A percentile compares a stretch with the other conserved stretches of the same genome.
These are phyloP conservation scores for Cladosporium sp. DNA, from an alignment of 2,329 filamentous ascomycete genomes.

Conservation along the genomic window DNA sequence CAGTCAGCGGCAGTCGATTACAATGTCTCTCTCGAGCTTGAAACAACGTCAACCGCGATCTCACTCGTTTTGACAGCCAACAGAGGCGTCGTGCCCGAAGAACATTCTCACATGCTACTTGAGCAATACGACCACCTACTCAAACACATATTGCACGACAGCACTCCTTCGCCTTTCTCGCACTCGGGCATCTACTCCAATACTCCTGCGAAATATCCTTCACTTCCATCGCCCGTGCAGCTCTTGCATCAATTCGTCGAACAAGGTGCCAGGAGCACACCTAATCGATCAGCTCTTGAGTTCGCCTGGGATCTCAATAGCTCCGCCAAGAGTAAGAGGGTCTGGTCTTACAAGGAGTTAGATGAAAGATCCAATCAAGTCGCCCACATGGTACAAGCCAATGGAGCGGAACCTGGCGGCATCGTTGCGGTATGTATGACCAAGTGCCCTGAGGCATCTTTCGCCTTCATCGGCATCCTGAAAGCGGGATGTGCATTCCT, in stretches of 20 bases:
- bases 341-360: slow-evolving; percentile 73
- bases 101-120: slow-evolving; percentile 65
- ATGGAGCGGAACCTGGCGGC: slow-evolving; percentile 50
- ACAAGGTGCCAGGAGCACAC: slow-evolving; percentile 50
- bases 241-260: slow-evolving; percentile 80
- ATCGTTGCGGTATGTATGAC: slow-evolving; percentile 77
- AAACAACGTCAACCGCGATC: slow-evolving; percentile 50
- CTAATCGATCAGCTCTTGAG: slow-evolving; percentile 66
- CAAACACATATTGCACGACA: slow-evolving; percentile 47
- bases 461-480: slow-evolving; percentile 74
- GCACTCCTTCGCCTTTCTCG: not conserved
- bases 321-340: slow-evolving; percentile 42
- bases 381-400: slow-evolving; percentile 57
- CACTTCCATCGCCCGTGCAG: slow-evolving; percentile 54
- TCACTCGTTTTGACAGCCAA: slow-evolving; percentile 64
- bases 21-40: slow-evolving; percentile 73
- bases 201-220: slow-evolving; percentile 52
- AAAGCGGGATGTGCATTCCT: slow-evolving; percentile 80
- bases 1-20: slow-evolving; percentile 74
- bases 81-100: slow-evolving; percentile 58
- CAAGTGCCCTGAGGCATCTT: slow-evolving; percentile 80
- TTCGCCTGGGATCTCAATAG: slow-evolving; percentile 53
- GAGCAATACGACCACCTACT: slow-evolving; percentile 68
- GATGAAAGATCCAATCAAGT: slow-evolving; percentile 68
- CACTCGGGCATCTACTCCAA: slow-evolving; percentile 51